Evolutionary conservation across 768 basidiomycete genomes (phyloP).

Genomic region (Sarcodon aspratus): DNA sequence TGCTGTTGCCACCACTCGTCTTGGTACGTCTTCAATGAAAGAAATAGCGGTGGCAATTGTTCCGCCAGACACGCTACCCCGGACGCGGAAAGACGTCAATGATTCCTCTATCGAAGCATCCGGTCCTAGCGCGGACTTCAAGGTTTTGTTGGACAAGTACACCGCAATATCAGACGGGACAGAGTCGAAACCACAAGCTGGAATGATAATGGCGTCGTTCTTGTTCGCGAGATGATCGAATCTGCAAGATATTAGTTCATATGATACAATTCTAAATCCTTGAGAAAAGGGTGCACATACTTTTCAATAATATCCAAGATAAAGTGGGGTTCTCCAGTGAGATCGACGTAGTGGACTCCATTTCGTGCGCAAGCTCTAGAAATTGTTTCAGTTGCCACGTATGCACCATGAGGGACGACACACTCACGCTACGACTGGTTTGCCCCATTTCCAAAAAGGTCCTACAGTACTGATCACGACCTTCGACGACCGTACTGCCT

Average conservation of each 20-base stretch:
- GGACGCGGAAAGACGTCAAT: conserved; percentile 35
- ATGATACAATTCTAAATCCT: conserved; percentile 6
- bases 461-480: conserved; percentile 75
- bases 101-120: conserved; percentile 38
- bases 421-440: conserved; percentile 56
- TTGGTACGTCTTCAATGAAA: conserved; percentile 20
- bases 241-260: conserved; percentile 21
- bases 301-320: conserved; percentile 46
- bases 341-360: conserved; percentile 79
- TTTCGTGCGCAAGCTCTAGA: conserved; percentile 60
- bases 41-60: conserved; percentile 35
- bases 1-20: conserved; percentile 17
- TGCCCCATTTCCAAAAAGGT: conserved; percentile 63
- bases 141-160: conserved; percentile 57
- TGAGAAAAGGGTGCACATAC: conserved; percentile 23
- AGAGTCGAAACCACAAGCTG: conserved; percentile 70
- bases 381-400: neutral
- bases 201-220: conserved; percentile 66
- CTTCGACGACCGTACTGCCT: conserved; percentile 40
- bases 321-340: conserved; percentile 67
- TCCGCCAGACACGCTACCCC: conserved; percentile 52
- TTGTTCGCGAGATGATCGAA: conserved; percentile 64
- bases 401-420: neutral
- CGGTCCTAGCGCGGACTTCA: conserved; percentile 35
- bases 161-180: conserved; percentile 63